These are phyloP conservation scores for Epithele typhae DNA, from an alignment of 768 basidiomycete genomes.

Conservation along the genomic window DNA sequence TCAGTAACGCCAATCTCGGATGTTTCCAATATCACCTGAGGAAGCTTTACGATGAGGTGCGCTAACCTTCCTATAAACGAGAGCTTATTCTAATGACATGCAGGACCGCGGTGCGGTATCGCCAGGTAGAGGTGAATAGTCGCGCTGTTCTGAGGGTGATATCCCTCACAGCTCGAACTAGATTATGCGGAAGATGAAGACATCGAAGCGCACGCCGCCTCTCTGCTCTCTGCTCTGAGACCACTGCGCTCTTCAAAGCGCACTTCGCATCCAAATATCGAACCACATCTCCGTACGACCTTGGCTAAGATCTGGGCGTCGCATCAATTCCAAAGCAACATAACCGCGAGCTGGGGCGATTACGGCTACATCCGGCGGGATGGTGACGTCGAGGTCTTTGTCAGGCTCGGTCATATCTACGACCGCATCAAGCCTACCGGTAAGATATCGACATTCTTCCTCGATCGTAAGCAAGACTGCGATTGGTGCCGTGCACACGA, in stretches of 20 bases:
- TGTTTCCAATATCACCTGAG: slow-evolving; percentile 6
- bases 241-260: neutral
- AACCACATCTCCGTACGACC: neutral
- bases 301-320: slow-evolving; percentile 7
- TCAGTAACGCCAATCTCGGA: slow-evolving; percentile 1
- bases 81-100: neutral
- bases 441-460: slow-evolving; percentile 5
- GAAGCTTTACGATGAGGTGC: slow-evolving; percentile 7
- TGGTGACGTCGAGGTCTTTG: neutral
- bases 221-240: neutral
- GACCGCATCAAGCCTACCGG: slow-evolving; percentile 2
- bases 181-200: slow-evolving; percentile 8
- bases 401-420: slow-evolving; percentile 4
- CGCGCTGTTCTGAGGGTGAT: too few species aligned
- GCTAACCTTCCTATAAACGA: neutral
- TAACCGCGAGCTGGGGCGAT: slow-evolving; percentile 2
- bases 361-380: slow-evolving; percentile 7
- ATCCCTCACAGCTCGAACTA: too few species aligned
- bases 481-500: slow-evolving; percentile 4
- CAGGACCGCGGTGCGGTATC: slow-evolving; percentile 2
- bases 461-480: neutral
- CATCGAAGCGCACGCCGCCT: neutral
- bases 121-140: slow-evolving; percentile 4
- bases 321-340: slow-evolving; percentile 2
- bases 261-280: neutral